Evolutionary conservation across 2,329 filamentous ascomycete genomes (phyloP).

Genomic region (Arthrobotrys sphaeroides): DNA sequence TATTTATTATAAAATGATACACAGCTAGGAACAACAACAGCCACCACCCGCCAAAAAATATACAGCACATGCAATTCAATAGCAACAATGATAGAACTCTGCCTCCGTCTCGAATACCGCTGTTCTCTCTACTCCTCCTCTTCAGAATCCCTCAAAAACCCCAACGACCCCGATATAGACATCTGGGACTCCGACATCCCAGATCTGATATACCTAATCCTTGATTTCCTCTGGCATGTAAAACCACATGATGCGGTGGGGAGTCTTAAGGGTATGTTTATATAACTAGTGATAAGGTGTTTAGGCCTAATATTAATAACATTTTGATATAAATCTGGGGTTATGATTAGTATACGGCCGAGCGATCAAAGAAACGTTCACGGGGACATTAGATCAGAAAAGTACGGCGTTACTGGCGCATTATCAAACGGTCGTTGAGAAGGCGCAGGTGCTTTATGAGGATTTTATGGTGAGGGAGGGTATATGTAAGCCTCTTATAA

Average conservation of each 20-base stretch:
- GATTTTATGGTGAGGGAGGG: constrained; percentile 5
- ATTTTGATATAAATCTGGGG: too few species aligned
- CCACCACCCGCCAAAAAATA: not conserved
- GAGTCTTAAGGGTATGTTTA: constrained; percentile 1
- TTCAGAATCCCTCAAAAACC: not conserved
- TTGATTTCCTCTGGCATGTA: constrained; percentile 38
- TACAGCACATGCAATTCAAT: constrained; percentile 28
- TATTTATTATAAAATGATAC: not conserved
- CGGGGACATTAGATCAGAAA: constrained; percentile 7
- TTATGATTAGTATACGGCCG: not conserved
- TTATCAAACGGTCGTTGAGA: constrained; percentile 8
- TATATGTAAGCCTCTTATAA: not conserved
- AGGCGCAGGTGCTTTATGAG: constrained; percentile 7
- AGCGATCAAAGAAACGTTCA: constrained; percentile 20
- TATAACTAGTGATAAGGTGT: not conserved
- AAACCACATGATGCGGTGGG: not conserved
- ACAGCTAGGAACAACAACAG: constrained; percentile 19
- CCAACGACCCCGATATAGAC: not conserved
- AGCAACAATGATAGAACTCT: constrained; percentile 24
- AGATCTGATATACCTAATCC: constrained; percentile 8
- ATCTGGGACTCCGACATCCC: constrained; percentile 25
- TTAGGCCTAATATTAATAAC: too few species aligned
- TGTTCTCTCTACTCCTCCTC: not conserved
- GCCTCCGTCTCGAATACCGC: constrained; percentile 13
- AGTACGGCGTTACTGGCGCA: not conserved